These are phyloP conservation scores for Graphilbum ipis-grandicollis DNA, from an alignment of 2,329 filamentous ascomycete genomes.

Conservation along the genomic window DNA sequence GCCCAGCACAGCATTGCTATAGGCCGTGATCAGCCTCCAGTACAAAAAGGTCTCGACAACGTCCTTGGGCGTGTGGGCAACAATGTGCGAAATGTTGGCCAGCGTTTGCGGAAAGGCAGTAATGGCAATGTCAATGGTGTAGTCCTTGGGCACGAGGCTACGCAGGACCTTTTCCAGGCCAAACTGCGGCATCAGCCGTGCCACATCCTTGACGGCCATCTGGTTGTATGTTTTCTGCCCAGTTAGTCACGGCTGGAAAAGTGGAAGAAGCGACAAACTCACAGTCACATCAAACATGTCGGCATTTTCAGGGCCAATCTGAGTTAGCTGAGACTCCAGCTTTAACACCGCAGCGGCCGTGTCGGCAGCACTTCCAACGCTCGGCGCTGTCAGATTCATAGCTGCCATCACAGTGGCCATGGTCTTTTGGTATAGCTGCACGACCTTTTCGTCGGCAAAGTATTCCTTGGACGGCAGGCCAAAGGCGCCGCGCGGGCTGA, in stretches of 20 bases:
- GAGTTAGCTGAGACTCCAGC: constrained; percentile 6
- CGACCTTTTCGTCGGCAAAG: constrained; percentile 35
- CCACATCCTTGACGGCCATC: constrained; percentile 35
- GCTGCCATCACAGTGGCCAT: constrained; percentile 21
- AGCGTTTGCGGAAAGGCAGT: constrained; percentile 43
- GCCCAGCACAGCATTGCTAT: constrained; percentile 36
- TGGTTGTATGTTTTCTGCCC: constrained; percentile 46
- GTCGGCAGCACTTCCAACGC: constrained; percentile 10
- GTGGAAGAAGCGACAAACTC: background rate
- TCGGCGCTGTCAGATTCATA: constrained; percentile 13
- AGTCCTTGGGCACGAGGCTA: constrained; percentile 30
- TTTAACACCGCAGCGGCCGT: constrained; percentile 12
- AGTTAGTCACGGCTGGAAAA: background rate
- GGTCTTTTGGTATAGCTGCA: constrained; percentile 30
- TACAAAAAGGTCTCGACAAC: constrained; percentile 43
- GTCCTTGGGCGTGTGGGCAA: constrained; percentile 34
- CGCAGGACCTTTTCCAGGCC: constrained; percentile 33
- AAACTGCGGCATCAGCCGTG: constrained; percentile 36
- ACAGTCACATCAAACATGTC: constrained; percentile 9
- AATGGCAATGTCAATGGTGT: constrained; percentile 35
- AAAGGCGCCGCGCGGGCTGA: constrained; percentile 28
- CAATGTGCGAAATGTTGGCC: constrained; percentile 34
- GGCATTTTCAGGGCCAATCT: constrained; percentile 1
- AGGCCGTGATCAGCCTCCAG: constrained; percentile 43
- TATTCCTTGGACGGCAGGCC: constrained; percentile 46